Evolutionary conservation across 305 asterid species (phyloP).

Genomic region (Fraxinus velutina): DNA sequence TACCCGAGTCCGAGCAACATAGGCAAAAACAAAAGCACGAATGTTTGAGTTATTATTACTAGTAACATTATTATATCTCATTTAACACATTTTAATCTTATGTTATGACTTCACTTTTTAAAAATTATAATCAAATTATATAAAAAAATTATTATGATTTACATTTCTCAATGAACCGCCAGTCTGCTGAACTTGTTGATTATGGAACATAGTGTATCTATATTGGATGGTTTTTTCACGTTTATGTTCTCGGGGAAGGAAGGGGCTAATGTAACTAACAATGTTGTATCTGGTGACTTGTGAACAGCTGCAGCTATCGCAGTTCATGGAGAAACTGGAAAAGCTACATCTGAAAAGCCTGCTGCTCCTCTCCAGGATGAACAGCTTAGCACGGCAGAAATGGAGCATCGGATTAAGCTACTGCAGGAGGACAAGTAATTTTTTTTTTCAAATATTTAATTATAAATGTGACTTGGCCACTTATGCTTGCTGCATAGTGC

Average conservation of each 20-base stretch:
- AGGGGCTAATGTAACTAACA: slow-evolving; percentile 23
- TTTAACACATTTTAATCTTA: neutral
- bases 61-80: neutral
- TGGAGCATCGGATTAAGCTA: slow-evolving; percentile 72
- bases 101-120: neutral
- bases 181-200: neutral
- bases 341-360: slow-evolving; percentile 37
- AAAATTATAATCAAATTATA: neutral
- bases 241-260: slow-evolving; percentile 16
- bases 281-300: slow-evolving; percentile 18
- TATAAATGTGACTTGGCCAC: neutral
- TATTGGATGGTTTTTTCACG: slow-evolving; percentile 11
- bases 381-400: slow-evolving; percentile 75
- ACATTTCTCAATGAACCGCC: neutral
- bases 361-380: slow-evolving; percentile 49
- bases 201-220: neutral
- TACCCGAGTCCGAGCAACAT: too few relatives aligned
- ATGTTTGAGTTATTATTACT: neutral
- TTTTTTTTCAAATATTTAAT: slow-evolving; percentile 17
- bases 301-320: slow-evolving; percentile 75
- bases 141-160: neutral
- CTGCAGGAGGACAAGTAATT: slow-evolving; percentile 76
- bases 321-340: slow-evolving; percentile 52
- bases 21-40: neutral
- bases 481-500: neutral